Evolutionary conservation across 164 flowering plant genomes (phyloP).

Genomic region (Stephania cephalantha): DNA sequence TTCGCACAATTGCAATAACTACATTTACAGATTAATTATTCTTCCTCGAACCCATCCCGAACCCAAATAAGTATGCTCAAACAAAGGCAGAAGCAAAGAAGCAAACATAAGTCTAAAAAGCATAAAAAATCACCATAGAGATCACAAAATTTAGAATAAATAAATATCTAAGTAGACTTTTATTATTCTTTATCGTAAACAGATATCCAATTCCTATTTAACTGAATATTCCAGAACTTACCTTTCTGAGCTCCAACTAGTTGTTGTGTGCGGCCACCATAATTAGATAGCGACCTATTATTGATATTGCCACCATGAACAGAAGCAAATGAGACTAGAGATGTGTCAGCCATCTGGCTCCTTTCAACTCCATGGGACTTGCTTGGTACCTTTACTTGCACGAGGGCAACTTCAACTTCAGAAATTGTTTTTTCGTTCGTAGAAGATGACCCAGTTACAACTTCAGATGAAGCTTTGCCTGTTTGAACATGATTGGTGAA

Average conservation of each 20-base stretch:
- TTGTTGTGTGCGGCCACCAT: slow-evolving; percentile 53
- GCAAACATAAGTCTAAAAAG: not conserved
- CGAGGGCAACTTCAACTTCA: slow-evolving; percentile 28
- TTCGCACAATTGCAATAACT: not conserved
- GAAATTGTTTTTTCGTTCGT: slow-evolving; percentile 20
- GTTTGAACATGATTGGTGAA: slow-evolving; percentile 10
- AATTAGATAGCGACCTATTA: slow-evolving; percentile 64
- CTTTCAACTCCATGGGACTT: slow-evolving; percentile 42
- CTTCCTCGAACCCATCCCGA: not conserved
- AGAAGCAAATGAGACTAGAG: slow-evolving; percentile 29
- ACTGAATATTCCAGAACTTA: slow-evolving; percentile 4
- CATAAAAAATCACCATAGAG: not conserved
- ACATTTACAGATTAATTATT: not conserved
- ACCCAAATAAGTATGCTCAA: not conserved
- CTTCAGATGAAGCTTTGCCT: slow-evolving; percentile 9
- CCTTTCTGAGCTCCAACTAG: slow-evolving; percentile 39
- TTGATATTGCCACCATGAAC: slow-evolving; percentile 26
- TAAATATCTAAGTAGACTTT: too few relatives aligned
- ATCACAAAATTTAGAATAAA: too few relatives aligned
- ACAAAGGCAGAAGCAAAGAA: not conserved
- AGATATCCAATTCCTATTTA: not conserved
- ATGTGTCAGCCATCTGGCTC: slow-evolving; percentile 35
- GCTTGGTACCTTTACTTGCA: slow-evolving; percentile 31
- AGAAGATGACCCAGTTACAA: slow-evolving; percentile 15
- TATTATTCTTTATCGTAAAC: too few relatives aligned